A percentile compares a stretch with the other conserved stretches of the same genome.
phyloP scores from a whole-genome alignment of 495 filamentous ascomycete genomes.

The Penicilliopsis zonata region DNA sequence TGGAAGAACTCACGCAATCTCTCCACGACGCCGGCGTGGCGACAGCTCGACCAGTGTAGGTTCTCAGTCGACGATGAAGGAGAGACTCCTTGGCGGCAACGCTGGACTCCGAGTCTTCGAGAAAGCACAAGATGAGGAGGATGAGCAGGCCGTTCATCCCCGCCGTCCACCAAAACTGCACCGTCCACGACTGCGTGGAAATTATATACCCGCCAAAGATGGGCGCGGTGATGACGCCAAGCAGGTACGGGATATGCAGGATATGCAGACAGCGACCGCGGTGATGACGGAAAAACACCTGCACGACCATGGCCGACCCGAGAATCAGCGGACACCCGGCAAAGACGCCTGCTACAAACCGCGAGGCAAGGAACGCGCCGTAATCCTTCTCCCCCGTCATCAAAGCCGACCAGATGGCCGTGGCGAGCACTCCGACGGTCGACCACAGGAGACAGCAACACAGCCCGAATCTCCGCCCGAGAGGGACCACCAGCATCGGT shows the following conservation, averaged over 20 bases:
- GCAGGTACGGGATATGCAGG: slow-evolving; percentile 26
- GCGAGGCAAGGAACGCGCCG: slow-evolving; percentile 30
- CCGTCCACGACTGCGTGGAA: slow-evolving; percentile 23
- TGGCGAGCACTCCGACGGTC: slow-evolving; percentile 18
- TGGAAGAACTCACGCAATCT: slow-evolving; percentile 1
- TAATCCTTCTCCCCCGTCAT: slow-evolving; percentile 31
- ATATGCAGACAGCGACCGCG: slow-evolving; percentile 31
- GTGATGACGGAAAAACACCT: slow-evolving; percentile 37
- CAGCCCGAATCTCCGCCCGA: slow-evolving; percentile 25
- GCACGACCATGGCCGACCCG: slow-evolving; percentile 26
- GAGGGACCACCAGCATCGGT: slow-evolving; percentile 29
- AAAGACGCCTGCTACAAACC: slow-evolving; percentile 29
- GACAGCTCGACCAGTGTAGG: slow-evolving; percentile 24
- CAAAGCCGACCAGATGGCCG: slow-evolving; percentile 26
- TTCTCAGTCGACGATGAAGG: slow-evolving; percentile 8
- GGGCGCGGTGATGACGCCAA: slow-evolving; percentile 29
- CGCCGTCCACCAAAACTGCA: slow-evolving; percentile 41
- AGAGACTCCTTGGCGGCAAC: slow-evolving; percentile 9
- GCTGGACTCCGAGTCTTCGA: slow-evolving; percentile 33
- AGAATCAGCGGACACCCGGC: slow-evolving; percentile 25
- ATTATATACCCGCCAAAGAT: slow-evolving; percentile 37
- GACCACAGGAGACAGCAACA: slow-evolving; percentile 34
- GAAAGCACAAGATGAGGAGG: slow-evolving; percentile 29
- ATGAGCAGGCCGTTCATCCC: slow-evolving; percentile 25
- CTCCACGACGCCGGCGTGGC: slow-evolving; percentile 32